Evolutionary conservation across 108 stramenopile species (phyloP).

Genomic region (Discostella stelligeroides): DNA sequence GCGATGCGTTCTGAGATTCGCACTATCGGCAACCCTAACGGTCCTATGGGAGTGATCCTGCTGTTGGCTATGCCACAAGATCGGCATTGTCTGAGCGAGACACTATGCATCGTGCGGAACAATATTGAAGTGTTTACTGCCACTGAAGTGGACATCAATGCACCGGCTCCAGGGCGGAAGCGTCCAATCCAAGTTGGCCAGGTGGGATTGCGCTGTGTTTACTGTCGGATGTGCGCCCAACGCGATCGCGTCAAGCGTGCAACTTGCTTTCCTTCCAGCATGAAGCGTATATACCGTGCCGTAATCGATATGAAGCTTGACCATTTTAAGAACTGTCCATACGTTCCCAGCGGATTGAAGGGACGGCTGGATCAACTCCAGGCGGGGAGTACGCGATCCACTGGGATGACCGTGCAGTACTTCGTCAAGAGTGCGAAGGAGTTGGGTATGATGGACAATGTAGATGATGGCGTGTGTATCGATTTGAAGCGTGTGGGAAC

Average conservation of each 20-base stretch:
- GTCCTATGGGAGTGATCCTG: slow-evolving; percentile 34
- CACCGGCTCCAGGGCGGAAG: slow-evolving; percentile 90
- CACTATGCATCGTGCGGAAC: slow-evolving; percentile 85
- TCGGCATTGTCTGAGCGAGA: slow-evolving; percentile 83
- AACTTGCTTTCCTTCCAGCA: slow-evolving; percentile 87
- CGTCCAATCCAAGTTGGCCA: slow-evolving; percentile 83
- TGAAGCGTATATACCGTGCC: slow-evolving; percentile 86
- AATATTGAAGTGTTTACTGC: slow-evolving; percentile 90
- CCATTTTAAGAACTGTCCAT: slow-evolving; percentile 82
- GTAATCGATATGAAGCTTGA: slow-evolving; percentile 95
- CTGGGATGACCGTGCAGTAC: slow-evolving; percentile 91
- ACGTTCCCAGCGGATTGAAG: slow-evolving; percentile 76
- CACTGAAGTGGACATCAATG: slow-evolving; percentile 77
- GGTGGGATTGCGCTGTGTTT: slow-evolving; percentile 88
- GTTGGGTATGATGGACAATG: slow-evolving; percentile 81
- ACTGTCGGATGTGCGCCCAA: slow-evolving; percentile 71
- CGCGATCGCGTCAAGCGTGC: slow-evolving; percentile 89
- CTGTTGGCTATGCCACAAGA: slow-evolving; percentile 86
- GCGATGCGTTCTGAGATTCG: slow-evolving; percentile 42
- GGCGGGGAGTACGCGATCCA: slow-evolving; percentile 75
- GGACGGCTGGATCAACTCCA: slow-evolving; percentile 69
- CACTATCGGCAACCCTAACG: slow-evolving; percentile 47
- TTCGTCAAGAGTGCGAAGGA: slow-evolving; percentile 78
- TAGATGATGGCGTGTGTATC: slow-evolving; percentile 62
- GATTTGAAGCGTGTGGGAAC: slow-evolving; percentile 48